Evolutionary conservation across 2,329 filamentous ascomycete genomes (phyloP).

Genomic region (Clonostachys sp.): DNA sequence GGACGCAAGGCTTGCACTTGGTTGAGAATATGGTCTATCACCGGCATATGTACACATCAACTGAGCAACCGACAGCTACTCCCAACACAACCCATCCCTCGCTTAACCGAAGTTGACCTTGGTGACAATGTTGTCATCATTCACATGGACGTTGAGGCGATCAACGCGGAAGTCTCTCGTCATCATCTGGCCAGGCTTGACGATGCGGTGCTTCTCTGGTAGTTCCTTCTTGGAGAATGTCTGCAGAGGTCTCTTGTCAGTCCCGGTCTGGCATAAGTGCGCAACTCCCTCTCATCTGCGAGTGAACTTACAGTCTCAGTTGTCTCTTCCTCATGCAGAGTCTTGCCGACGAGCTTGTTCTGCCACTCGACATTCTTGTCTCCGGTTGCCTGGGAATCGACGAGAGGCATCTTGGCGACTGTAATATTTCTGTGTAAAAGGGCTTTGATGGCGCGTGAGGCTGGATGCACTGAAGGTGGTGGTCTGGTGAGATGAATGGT

Average conservation of each 20-base stretch:
- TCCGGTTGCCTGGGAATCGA: constrained; percentile 51
- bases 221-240: constrained; percentile 57
- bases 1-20: no score
- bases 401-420: constrained; percentile 54
- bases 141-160: constrained; percentile 55
- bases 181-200: constrained; percentile 51
- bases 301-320: constrained; percentile 44
- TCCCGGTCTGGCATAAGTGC: neutral
- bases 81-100: neutral
- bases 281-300: neutral
- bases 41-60: no score
- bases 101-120: constrained; percentile 51
- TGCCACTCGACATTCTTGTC: constrained; percentile 53
- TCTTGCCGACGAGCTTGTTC: constrained; percentile 62
- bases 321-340: constrained; percentile 41
- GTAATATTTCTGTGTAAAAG: no score
- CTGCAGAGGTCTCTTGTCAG: constrained; percentile 22
- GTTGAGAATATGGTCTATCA: no score
- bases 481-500: no score
- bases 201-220: constrained; percentile 50
- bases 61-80: neutral
- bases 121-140: constrained; percentile 55
- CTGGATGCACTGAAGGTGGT: no score
- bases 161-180: constrained; percentile 51
- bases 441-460: no score